A percentile compares a stretch with the other conserved stretches of the same genome.
Conservation (phyloP, 2,329 filamentous ascomycete genomes). For the Colletotrichum siamense region DNA sequence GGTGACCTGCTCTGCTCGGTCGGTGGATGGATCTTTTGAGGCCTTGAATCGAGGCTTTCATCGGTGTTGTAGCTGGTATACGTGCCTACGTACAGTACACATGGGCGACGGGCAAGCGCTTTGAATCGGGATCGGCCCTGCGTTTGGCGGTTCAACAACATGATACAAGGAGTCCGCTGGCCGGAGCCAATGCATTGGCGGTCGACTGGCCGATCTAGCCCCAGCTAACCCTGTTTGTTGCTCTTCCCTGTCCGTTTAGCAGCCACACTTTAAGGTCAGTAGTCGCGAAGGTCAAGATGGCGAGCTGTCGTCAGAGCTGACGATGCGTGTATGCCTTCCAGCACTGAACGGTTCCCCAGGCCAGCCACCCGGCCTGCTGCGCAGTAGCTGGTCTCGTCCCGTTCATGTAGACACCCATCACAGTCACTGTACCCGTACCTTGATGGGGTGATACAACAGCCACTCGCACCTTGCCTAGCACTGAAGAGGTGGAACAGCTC, state of each 20-base stretch:
- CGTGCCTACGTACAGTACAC: neutral
- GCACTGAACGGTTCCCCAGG: neutral
- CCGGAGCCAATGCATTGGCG: conserved; percentile 2
- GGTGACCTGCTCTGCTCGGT: neutral
- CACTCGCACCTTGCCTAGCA: neutral
- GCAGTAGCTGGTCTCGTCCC: neutral
- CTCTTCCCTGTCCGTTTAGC: neutral
- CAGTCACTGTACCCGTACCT: neutral
- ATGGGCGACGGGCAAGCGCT: neutral
- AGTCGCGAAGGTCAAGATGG: neutral
- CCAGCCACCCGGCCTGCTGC: neutral
- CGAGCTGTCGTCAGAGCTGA: conserved; percentile 18
- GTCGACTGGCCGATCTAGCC: neutral
- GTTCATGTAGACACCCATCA: neutral
- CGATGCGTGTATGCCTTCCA: neutral
- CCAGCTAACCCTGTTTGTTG: conserved; percentile 7
- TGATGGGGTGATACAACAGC: conserved; percentile 5
- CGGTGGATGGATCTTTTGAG: neutral
- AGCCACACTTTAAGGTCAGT: conserved; percentile 2
- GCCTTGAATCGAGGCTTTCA: neutral
- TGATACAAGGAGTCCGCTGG: neutral
- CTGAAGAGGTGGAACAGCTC: neutral
- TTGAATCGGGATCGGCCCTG: conserved; percentile 19
- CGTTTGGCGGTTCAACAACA: conserved; percentile 12
- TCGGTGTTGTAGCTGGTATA: neutral